Evolutionary conservation across 768 basidiomycete genomes (phyloP), one percentile per base, ranked within the genome.

Genomic region (Boletus bicolor): DNA sequence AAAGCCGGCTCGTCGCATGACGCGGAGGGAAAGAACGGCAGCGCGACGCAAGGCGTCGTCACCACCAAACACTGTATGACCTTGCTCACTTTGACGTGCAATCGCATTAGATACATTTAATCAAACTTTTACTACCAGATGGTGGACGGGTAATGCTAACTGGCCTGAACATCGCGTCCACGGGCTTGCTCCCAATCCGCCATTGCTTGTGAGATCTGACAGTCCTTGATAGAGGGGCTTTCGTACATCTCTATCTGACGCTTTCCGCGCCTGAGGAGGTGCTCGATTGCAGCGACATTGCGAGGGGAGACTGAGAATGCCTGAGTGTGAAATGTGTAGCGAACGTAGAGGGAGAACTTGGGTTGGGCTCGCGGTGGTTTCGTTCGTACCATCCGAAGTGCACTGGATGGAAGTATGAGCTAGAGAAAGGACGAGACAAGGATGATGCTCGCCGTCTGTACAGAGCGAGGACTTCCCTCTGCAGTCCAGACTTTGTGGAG

Each of bases 201-300:
- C 89, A 91, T 92, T 43, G 82, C 82, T 49, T 76, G 75, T 12
- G 87, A 89, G 30, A 92, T 81, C 75, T 82, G 86, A 64, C 87
- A 90, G 64, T 92, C 86, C 60, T 76, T 86, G 51, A 92, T 87
- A 4, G 79, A 78, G 7, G 75, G 64, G 51, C 79, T 80, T 71
- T 90, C 86, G 61, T 84, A 90, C 70, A 79, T 76, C 63, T 89
- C 87, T 38, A 92, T 62, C 60, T 90, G 87, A 57, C 84, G 76
- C 47, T 63, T 70, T 3, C 87, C 87, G 51, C 81, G 82, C 44
- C 91, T 80, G n/a, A 93, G 66, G 35, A 91, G 75, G 67, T 91
- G 86, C 62, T 93, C 91, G 37, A 93, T 80, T 9, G 81, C 81
- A 52, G 78, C 77, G 56, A 92, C 76, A 52, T 89, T 81, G 11